These are phyloP conservation scores for Aegilops speltoides DNA, from an alignment of 176 grass and related monocot genomes.

Conservation along the genomic window DNA sequence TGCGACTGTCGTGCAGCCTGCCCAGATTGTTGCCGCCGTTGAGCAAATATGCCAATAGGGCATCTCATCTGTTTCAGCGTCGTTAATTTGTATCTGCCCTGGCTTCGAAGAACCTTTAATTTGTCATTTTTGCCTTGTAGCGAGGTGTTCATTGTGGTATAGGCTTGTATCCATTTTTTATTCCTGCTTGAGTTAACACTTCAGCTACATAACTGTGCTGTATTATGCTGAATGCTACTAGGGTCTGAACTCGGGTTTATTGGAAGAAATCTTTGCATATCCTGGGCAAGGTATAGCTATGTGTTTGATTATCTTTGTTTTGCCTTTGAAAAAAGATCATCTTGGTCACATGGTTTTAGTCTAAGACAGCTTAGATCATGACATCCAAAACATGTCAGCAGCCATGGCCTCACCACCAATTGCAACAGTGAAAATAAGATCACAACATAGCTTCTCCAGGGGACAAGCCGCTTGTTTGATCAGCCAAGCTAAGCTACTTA, in stretches of 20 bases:
- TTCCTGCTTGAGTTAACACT: conserved; percentile 15
- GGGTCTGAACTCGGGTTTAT: not conserved
- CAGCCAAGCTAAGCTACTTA: not conserved
- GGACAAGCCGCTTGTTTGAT: not conserved
- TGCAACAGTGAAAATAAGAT: not conserved
- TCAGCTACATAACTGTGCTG: conserved; percentile 6
- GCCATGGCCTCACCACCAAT: no score
- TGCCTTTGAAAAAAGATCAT: not conserved
- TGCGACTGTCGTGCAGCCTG: conserved; percentile 74
- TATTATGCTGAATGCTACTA: not conserved
- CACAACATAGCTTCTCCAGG: not conserved
- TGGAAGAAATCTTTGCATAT: not conserved
- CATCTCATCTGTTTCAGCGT: not conserved
- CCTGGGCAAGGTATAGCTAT: not conserved
- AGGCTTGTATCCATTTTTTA: conserved; percentile 18
- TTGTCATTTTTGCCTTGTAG: conserved; percentile 4
- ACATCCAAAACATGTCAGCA: no score
- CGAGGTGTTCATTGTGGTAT: conserved; percentile 30
- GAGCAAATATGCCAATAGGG: conserved; percentile 82
- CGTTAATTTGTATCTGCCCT: not conserved
- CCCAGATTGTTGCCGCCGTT: conserved; percentile 75
- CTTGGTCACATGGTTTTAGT: not conserved
- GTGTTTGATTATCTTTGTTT: not conserved
- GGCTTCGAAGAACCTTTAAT: not conserved
- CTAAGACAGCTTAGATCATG: not conserved